Evolutionary conservation across 2,329 filamentous ascomycete genomes (phyloP), one percentile per base, ranked within the genome.

Genomic region (Exophiala aquamarina): DNA sequence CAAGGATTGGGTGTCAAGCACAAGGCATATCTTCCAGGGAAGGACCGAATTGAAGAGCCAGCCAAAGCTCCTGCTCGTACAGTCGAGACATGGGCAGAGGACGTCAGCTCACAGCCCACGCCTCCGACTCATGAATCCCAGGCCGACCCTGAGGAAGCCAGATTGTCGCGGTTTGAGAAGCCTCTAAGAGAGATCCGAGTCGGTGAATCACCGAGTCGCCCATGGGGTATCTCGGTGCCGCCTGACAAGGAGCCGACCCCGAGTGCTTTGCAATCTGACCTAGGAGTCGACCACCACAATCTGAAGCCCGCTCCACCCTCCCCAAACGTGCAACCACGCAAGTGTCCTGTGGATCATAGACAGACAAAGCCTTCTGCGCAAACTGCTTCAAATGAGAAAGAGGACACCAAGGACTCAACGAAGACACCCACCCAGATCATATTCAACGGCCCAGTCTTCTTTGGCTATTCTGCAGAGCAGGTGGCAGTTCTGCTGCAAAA

Each of bases 371-470:
- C 47, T 7, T 28, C 50, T 1, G 33, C 35, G 2, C 52, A 57
- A 14, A 39, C 54, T 11, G 23, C 55, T 4, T 35, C 55, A 8
- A 26, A 26, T 6, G 23, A 26, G 23, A 26, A 26, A 26, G 23
- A 26, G 6, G 23, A 26, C 11, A 26, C 23, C 6, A 6, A 11
- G 23, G 23, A 26, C 6, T 40, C 45, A 18, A 49, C 58, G 28
- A 39, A 42, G 29, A 19, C 37, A 20, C 40, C 26, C 10, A 28
- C 26, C 7, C 84, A 86, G 59, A 86, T 96, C 79, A 75, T 94
- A 0, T 95, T 96, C 63, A 95, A 88, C 7, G 92, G 92, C 0
- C 92, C 92, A 0, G 90, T 96, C 0, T 96, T 96, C 62, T 89
- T 97, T 59, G 92, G 92, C 0, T 96, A 95, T 61, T 83, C 86